These are phyloP conservation scores for Entomortierella parvispora DNA, from an alignment of 192 early-diverging fungal genomes.

Conservation along the genomic window DNA sequence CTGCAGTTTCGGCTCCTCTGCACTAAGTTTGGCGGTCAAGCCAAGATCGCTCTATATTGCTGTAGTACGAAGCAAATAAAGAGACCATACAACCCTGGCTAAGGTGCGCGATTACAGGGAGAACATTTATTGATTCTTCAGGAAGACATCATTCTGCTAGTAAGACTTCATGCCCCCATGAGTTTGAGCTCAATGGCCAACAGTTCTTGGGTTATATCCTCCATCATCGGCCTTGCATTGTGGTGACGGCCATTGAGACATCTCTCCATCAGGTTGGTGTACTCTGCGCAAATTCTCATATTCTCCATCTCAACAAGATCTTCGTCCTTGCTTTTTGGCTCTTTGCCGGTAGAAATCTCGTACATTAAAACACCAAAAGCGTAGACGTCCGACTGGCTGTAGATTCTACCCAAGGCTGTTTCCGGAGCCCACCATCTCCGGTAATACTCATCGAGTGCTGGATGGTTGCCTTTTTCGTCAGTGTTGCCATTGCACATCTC, in stretches of 20 bases:
- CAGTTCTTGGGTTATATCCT: not conserved
- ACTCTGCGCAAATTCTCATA: slow-evolving; percentile 1
- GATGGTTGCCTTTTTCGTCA: not conserved
- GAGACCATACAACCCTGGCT: no score
- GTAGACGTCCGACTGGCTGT: slow-evolving; percentile 16
- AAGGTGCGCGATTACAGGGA: no score
- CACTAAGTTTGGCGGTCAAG: no score
- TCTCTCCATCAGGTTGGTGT: slow-evolving; percentile 4
- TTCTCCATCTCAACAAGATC: not conserved
- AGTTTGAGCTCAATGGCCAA: not conserved
- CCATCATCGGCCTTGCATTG: slow-evolving; percentile 8
- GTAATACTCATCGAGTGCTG: not conserved
- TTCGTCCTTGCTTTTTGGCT: no score
- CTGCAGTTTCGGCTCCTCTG: no score
- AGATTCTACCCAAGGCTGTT: not conserved
- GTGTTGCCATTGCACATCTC: slow-evolving; percentile 23
- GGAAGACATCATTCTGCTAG: no score
- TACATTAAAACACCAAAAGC: slow-evolving; percentile 36
- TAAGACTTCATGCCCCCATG: no score
- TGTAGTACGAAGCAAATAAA: no score
- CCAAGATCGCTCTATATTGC: no score
- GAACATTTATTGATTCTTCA: no score
- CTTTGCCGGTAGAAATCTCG: slow-evolving; percentile 30
- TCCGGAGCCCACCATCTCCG: slow-evolving; percentile 29
- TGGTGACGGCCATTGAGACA: not conserved